Base-by-base conservation (phyloP, 129 eudicot genomes). In the Helianthus tuberosus region DNA sequence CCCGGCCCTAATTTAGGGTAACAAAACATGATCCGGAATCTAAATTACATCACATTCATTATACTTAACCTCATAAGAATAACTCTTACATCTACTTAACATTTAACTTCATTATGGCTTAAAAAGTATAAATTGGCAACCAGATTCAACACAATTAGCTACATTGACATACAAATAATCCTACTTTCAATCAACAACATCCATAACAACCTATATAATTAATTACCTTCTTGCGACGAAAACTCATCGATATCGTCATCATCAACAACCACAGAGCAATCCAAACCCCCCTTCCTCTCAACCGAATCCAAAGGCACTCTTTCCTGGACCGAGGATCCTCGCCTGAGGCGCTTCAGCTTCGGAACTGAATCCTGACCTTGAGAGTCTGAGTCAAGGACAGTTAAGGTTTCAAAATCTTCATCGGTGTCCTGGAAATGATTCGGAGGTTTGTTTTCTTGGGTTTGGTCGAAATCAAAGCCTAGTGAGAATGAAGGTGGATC, bases 191-290 rank as follows among this genome's bases (percentile, higher is more conserved):
- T 46, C 25, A 9, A 32, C 38, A 9, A 17, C 4, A 65, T 39
- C 20, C 20, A 1, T 14, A 69, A 83, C 89, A 32, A 3, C 36
- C 91, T 72, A 11, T 25, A 57, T 7, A 71, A 52, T n/a, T n/a
- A n/a, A n/a, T 58, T 66, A 80, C 81, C 88, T 64, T 89, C 96
- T 17, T 84, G 84, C 3, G 92, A 84, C 71, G 93, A 89, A 46
- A 91, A 91, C 53, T 77, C 96, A 65, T 87, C 95, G 63, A 93
- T 93, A 72, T 89, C 96, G 16, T 87, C 95, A 43, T 89, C 96
- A 48, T 67, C 78, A 72, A 77, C 80, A 62, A 68, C 62, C 68
- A 83, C 71, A n/a, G 52, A 3, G 47, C 50, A 84, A 23, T 6
- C 16, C 14, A 78, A 58, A 68, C 65, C 64, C 38, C 4, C 69